phyloP scores from a whole-genome alignment of 2,329 filamentous ascomycete genomes.

The Sphaceloma murrayae region DNA sequence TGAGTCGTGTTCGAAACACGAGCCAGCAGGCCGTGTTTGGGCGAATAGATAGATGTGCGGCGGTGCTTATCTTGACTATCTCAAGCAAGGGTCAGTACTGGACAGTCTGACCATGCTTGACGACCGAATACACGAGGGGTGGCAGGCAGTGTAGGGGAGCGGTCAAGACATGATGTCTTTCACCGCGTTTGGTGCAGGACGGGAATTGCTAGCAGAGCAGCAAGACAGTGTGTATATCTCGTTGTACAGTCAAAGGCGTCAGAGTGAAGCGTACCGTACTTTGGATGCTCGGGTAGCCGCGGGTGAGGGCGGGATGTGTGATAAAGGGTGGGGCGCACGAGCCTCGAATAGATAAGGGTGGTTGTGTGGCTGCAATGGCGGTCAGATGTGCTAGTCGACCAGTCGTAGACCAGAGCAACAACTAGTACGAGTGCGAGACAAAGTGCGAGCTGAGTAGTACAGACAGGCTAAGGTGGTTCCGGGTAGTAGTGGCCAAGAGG shows the following conservation, averaged over 20 bases:
- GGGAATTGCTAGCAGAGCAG: background rate
- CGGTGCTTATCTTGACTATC: constrained; percentile 9
- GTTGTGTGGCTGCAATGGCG: constrained; percentile 10
- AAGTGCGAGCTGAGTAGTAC: no score
- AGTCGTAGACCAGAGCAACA: no score
- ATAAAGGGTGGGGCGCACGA: constrained; percentile 14
- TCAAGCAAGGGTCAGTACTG: constrained; percentile 9
- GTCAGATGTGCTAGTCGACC: background rate
- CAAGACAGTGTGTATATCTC: constrained; percentile 12
- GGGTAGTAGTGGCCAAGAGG: background rate
- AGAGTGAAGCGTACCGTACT: constrained; percentile 9
- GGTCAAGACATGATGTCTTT: constrained; percentile 13
- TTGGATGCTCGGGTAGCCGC: constrained; percentile 7
- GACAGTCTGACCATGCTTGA: background rate
- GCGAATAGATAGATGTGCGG: constrained; percentile 12
- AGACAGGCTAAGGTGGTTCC: background rate
- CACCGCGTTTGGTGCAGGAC: background rate
- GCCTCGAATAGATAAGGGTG: constrained; percentile 11
- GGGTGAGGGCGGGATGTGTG: constrained; percentile 13
- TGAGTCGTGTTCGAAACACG: constrained; percentile 15
- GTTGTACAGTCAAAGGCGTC: constrained; percentile 3
- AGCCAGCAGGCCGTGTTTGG: no score
- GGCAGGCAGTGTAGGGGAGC: background rate
- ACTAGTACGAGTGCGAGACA: no score
- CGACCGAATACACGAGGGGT: background rate